These are phyloP conservation scores for Poterioochromonas sp. DNA, from an alignment of 352 stramenopile species.

Conservation along the genomic window DNA sequence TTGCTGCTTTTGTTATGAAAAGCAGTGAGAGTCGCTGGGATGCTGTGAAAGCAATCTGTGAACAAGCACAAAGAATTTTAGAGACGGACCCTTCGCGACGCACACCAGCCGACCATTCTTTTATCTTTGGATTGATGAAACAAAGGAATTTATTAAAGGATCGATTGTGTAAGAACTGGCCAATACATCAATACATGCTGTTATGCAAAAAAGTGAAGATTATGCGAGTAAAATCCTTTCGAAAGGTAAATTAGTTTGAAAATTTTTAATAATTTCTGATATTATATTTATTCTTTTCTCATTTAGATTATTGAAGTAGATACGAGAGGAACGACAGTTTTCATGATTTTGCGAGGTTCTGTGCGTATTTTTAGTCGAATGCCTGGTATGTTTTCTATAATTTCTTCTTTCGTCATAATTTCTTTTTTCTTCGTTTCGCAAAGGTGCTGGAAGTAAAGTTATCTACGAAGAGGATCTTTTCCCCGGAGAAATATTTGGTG, in stretches of 20 bases:
- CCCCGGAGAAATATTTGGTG: slow-evolving; percentile 25
- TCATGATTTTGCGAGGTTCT: slow-evolving; percentile 17
- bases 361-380: slow-evolving; percentile 19
- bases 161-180: slow-evolving; percentile 5
- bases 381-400: no score
- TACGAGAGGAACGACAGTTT: background rate
- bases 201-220: background rate
- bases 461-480: slow-evolving; percentile 28
- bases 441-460: background rate
- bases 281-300: no score
- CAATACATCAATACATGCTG: background rate
- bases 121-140: slow-evolving; percentile 26
- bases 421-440: background rate
- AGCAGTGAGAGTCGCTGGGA: background rate
- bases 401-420: no score
- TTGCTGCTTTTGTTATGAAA: background rate
- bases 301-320: slow-evolving; percentile 20
- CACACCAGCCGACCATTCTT: background rate
- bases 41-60: background rate
- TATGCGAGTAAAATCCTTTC: background rate
- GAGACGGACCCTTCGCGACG: background rate
- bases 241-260: background rate
- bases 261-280: no score
- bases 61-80: background rate
- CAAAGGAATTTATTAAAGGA: slow-evolving; percentile 1